Conservation (phyloP, 2,329 filamentous ascomycete genomes). For the Trichoderma koningii region DNA sequence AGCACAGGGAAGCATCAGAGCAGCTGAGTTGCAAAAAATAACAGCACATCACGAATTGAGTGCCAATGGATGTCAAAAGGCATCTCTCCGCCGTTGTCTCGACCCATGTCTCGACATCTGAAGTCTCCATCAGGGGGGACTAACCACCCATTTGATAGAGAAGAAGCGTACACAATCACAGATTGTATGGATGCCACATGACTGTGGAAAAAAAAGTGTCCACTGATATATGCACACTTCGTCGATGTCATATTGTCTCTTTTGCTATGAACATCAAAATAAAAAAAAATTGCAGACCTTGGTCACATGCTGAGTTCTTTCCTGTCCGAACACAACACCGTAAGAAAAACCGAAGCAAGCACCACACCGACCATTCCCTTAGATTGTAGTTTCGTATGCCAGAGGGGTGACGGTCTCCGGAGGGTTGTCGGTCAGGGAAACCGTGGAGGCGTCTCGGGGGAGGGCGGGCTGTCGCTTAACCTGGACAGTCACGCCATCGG, state of each 20-base stretch:
- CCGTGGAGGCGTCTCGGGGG: constrained; percentile 78
- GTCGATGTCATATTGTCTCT: constrained; percentile 43
- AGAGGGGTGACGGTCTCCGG: constrained; percentile 91
- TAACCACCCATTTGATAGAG: too few species aligned
- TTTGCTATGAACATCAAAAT: constrained; percentile 45
- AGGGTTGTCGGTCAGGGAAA: constrained; percentile 78
- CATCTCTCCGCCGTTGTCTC: too few species aligned
- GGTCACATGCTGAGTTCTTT: constrained; percentile 47
- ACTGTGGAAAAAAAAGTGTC: background rate
- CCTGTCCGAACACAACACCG: constrained; percentile 48
- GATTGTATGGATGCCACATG: constrained; percentile 1
- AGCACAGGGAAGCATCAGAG: too few species aligned
- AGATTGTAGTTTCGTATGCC: constrained; percentile 98
- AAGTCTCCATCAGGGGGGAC: too few species aligned
- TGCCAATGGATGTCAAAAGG: too few species aligned
- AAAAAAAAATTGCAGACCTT: constrained; percentile 43
- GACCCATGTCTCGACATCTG: too few species aligned
- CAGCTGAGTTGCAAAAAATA: too few species aligned
- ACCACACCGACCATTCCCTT: constrained; percentile 48
- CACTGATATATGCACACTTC: constrained; percentile 19
- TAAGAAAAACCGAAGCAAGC: constrained; percentile 45
- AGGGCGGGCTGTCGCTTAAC: constrained; percentile 86
- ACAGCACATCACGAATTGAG: too few species aligned
- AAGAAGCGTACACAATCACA: background rate
- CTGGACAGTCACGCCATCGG: constrained; percentile 80